Evolutionary conservation across 495 filamentous ascomycete species (phyloP).

Genomic region (Amorphotheca resinae): DNA sequence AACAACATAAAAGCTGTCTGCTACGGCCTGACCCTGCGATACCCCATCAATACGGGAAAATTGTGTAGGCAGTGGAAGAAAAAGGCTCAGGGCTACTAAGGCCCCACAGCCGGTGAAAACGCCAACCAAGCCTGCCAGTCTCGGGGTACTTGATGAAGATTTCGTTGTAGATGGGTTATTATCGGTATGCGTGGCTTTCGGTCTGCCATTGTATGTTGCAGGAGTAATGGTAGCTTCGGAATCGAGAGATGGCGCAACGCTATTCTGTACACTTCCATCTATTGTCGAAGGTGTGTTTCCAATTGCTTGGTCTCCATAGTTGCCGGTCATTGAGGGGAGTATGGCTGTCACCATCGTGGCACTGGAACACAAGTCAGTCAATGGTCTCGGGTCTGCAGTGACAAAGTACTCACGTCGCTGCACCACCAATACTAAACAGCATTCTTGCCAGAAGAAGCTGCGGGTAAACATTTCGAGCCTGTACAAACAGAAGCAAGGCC

Average conservation of each 20-base stretch:
- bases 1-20: slow-evolving; percentile 75
- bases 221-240: slow-evolving; percentile 55
- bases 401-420: slow-evolving; percentile 50
- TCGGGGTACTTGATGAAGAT: slow-evolving; percentile 33
- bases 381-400: neutral
- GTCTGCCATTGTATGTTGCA: slow-evolving; percentile 25
- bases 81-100: slow-evolving; percentile 63
- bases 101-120: slow-evolving; percentile 88
- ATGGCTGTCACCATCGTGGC: slow-evolving; percentile 97
- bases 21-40: slow-evolving; percentile 55
- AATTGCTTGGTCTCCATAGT: slow-evolving; percentile 4
- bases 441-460: slow-evolving; percentile 76
- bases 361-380: slow-evolving; percentile 20
- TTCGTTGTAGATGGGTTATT: neutral
- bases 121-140: slow-evolving; percentile 79
- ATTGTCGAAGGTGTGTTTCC: neutral
- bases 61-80: slow-evolving; percentile 73
- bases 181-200: slow-evolving; percentile 7
- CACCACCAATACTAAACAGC: slow-evolving; percentile 80
- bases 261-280: slow-evolving; percentile 16
- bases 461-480: slow-evolving; percentile 78
- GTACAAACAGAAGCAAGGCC: slow-evolving; percentile 67
- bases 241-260: slow-evolving; percentile 40
- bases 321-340: slow-evolving; percentile 66
- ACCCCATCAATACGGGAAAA: slow-evolving; percentile 55